Evolutionary conservation across 1,139 yeast species (phyloP), one percentile per base, ranked within the genome.

Genomic region (Saccharomyces uvarum): DNA sequence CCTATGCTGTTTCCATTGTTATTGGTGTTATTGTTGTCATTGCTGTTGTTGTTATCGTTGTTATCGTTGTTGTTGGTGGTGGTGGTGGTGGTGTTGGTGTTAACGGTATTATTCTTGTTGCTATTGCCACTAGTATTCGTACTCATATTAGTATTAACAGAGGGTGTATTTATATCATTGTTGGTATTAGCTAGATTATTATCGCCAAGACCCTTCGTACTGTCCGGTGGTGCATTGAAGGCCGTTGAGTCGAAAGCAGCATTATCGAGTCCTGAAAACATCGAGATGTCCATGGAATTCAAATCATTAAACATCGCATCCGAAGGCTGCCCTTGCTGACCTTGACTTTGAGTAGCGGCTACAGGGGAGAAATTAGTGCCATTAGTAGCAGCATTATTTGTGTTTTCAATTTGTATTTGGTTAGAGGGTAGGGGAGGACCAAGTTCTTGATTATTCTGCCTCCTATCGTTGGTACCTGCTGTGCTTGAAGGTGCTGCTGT

Each of bases 271-370:
- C 65, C 66, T 3, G 67, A 62, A 53, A 67, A 66, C 62, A 68
- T 63, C 2, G 70, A 63, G 50, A 68, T 60, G 49, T 66, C 70
- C 65, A 68, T 63, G 21, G 63, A 58, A 49, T 67, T 65, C 32
- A 64, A 54, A 47, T 64, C 67, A 38, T 59, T 59, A 42, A 65
- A 63, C 32, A 61, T 57, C 7, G 62, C 54, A 50, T 48, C 50
- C 46, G 51, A 51, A 27, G 49, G 53, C 26, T 24, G 47, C 42
- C 41, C 49, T 46, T 28, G 47, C 48, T 48, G 51, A 33, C 48
- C 48, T 8, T 49, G 29, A 7, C 11, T 50, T 41, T 14, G 27
- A 48, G 31, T 48, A 47, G 14, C 38, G 19, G 13, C 14, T 48
- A 19, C 52, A 52, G 28, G 54, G 49, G 55, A 19, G 6, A 38